Conservation (phyloP, 2,329 filamentous ascomycete species). For the Acrocalymma vagum region DNA sequence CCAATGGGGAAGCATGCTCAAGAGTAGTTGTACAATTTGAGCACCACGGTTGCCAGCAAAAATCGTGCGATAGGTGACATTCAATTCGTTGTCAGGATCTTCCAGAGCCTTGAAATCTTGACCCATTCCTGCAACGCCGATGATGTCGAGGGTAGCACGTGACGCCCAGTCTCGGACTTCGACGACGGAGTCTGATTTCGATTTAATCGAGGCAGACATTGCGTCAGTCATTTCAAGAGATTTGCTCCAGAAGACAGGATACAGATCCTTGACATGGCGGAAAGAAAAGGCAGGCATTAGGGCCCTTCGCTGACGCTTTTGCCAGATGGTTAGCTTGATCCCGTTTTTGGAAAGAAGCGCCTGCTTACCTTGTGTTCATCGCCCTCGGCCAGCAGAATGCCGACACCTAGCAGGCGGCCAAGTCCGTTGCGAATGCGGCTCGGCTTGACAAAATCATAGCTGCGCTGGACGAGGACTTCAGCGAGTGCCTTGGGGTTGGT, state of each 20-base stretch:
- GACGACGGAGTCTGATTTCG: constrained; percentile 40
- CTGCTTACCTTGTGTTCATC: constrained; percentile 77
- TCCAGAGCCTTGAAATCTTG: constrained; percentile 63
- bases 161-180: constrained; percentile 57
- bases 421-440: constrained; percentile 60
- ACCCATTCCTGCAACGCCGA: constrained; percentile 65
- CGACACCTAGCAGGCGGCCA: constrained; percentile 72
- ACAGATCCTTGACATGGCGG: constrained; percentile 60
- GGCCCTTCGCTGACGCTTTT: constrained; percentile 56
- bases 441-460: constrained; percentile 62
- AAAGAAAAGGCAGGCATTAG: constrained; percentile 61
- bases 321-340: constrained; percentile 11
- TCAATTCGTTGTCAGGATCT: constrained; percentile 61
- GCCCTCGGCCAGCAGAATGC: constrained; percentile 84
- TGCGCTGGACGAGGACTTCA: constrained; percentile 60
- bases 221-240: constrained; percentile 51
- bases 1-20: constrained; percentile 69
- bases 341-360: background rate
- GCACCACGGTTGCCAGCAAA: constrained; percentile 60
- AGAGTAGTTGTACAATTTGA: constrained; percentile 65
- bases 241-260: constrained; percentile 60
- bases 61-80: constrained; percentile 60
- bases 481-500: constrained; percentile 57
- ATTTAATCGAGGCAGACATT: constrained; percentile 39
- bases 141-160: constrained; percentile 66